A percentile compares a stretch with the other conserved stretches of the same genome.
Conservation (phyloP, 352 stramenopile species). For the Globisporangium paddicum region DNA sequence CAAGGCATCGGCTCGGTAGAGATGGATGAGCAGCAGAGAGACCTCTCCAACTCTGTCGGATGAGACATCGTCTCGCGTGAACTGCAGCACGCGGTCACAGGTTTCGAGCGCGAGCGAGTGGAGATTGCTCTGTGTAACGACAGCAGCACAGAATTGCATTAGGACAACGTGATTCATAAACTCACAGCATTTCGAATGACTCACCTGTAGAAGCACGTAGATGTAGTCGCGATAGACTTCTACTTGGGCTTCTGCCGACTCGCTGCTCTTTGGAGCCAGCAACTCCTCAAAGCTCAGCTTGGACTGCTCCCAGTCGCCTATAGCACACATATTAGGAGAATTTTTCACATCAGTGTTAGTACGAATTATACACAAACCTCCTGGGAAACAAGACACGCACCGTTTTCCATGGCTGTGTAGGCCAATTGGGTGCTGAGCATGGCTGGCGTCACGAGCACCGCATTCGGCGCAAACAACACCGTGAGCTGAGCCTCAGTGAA, state of each 20-base stretch:
- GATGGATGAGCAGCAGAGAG: constrained; percentile 26
- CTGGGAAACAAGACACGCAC: constrained; percentile 17
- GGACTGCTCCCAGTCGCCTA: constrained; percentile 31
- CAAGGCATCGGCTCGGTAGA: constrained; percentile 70
- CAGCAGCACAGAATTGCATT: background rate
- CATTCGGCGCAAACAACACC: constrained; percentile 18
- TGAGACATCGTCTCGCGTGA: background rate
- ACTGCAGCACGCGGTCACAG: constrained; percentile 29
- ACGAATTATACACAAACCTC: no score
- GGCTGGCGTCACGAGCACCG: constrained; percentile 8
- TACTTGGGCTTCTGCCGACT: no score
- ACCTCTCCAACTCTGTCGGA: background rate
- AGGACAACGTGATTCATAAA: background rate
- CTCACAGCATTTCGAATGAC: background rate
- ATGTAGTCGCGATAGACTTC: constrained; percentile 31
- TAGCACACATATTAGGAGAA: no score
- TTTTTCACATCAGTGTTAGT: no score
- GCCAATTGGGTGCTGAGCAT: constrained; percentile 32
- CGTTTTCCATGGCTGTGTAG: constrained; percentile 36
- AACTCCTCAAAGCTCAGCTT: constrained; percentile 39
- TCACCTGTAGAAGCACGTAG: constrained; percentile 62
- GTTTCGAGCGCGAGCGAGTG: constrained; percentile 33
- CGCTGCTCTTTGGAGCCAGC: constrained; percentile 5
- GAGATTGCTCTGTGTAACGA: background rate
- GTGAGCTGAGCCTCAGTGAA: constrained; percentile 16